phyloP scores from a whole-genome alignment of 2,329 filamentous ascomycete species.

The Fusarium drepaniforme region DNA sequence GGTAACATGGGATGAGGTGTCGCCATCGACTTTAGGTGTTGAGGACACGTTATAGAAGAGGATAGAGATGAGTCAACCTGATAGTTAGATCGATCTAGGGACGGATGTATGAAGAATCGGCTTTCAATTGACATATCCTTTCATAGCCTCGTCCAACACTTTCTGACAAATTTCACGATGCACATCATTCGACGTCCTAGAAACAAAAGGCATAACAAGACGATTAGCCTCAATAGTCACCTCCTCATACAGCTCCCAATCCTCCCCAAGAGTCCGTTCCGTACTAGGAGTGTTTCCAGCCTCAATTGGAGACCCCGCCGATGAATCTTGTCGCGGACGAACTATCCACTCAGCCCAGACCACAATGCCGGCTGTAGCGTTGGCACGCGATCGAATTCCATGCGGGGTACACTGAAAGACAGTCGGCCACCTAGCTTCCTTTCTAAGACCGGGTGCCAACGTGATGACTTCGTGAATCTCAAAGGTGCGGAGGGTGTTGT shows the following conservation, averaged over 20 bases:
- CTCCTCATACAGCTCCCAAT: slow-evolving; percentile 33
- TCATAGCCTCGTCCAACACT: slow-evolving; percentile 20
- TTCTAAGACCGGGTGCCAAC: slow-evolving; percentile 16
- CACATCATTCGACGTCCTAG: slow-evolving; percentile 13
- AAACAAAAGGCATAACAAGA: slow-evolving; percentile 32
- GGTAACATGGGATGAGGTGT: not conserved
- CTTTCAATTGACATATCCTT: slow-evolving; percentile 10
- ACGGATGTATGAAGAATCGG: not conserved
- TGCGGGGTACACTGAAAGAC: slow-evolving; percentile 28
- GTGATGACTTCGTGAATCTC: not conserved
- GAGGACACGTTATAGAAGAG: not conserved
- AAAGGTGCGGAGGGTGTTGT: slow-evolving; percentile 23
- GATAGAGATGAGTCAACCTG: not conserved
- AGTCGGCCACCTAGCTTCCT: slow-evolving; percentile 23
- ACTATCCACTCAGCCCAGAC: slow-evolving; percentile 30
- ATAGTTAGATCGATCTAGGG: not conserved
- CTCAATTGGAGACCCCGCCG: not conserved
- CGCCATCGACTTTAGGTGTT: not conserved
- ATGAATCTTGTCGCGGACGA: slow-evolving; percentile 12
- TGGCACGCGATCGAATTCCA: slow-evolving; percentile 25
- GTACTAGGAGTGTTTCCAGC: slow-evolving; percentile 10
- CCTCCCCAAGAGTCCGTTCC: slow-evolving; percentile 15
- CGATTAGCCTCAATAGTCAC: slow-evolving; percentile 21
- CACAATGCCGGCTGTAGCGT: slow-evolving; percentile 19
- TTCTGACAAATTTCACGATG: slow-evolving; percentile 21